These are phyloP conservation scores for Hypsizygus marmoreus DNA, from an alignment of 768 basidiomycete genomes.

Conservation along the genomic window DNA sequence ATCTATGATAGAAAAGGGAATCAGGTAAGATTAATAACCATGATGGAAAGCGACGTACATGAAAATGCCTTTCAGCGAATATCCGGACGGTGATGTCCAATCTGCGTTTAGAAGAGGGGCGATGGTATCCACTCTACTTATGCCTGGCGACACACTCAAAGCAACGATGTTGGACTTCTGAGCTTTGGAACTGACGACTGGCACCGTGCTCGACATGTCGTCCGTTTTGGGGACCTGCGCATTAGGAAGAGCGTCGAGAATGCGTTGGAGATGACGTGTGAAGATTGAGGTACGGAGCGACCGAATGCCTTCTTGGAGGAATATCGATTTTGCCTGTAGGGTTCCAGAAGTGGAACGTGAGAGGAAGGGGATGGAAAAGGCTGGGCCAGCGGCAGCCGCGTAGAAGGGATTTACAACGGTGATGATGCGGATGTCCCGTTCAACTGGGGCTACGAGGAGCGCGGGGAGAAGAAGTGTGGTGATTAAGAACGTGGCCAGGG, in stretches of 20 bases:
- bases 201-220: slow-evolving; percentile 32
- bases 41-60: no score
- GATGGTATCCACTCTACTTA: slow-evolving; percentile 71
- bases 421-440: slow-evolving; percentile 89
- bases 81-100: slow-evolving; percentile 35
- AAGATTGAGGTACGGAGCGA: slow-evolving; percentile 64
- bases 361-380: slow-evolving; percentile 30
- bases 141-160: slow-evolving; percentile 73
- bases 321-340: slow-evolving; percentile 31
- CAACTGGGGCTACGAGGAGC: slow-evolving; percentile 80
- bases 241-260: slow-evolving; percentile 79
- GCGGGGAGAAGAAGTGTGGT: slow-evolving; percentile 78
- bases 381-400: slow-evolving; percentile 65
- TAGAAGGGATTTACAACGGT: slow-evolving; percentile 89
- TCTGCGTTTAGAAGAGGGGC: slow-evolving; percentile 55
- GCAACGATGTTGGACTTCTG: slow-evolving; percentile 78
- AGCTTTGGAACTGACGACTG: slow-evolving; percentile 38
- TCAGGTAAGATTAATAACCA: no score
- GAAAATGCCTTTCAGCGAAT: slow-evolving; percentile 45
- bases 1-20: slow-evolving; percentile 43
- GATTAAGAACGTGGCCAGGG: slow-evolving; percentile 76
- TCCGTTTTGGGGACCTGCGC: slow-evolving; percentile 53
- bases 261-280: slow-evolving; percentile 79
- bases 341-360: slow-evolving; percentile 10
- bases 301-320: slow-evolving; percentile 65